Conservation (phyloP, 257 asterid genomes). For the Eustoma russellianum region DNA sequence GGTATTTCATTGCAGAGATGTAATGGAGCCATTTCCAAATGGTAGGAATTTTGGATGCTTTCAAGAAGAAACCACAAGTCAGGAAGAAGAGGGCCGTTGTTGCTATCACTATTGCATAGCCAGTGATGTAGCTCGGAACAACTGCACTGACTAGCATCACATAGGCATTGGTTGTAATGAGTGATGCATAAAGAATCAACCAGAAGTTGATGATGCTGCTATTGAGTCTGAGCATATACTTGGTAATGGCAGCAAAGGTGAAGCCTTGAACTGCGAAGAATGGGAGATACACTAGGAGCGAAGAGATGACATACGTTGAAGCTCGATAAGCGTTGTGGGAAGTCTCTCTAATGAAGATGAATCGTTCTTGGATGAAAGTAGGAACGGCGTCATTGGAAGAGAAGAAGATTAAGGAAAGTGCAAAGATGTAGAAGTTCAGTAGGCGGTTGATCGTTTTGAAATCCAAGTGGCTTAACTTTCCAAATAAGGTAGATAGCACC, state of each 20-base stretch:
- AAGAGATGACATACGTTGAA: slow-evolving; percentile 70
- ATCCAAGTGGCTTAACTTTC: slow-evolving; percentile 21
- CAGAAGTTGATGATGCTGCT: slow-evolving; percentile 47
- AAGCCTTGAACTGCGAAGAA: slow-evolving; percentile 73
- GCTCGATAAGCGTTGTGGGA: slow-evolving; percentile 82
- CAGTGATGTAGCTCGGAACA: slow-evolving; percentile 80
- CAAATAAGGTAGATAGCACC: slow-evolving; percentile 60
- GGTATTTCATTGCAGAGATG: slow-evolving; percentile 82
- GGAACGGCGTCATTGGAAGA: slow-evolving; percentile 90
- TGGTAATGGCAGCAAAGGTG: slow-evolving; percentile 63
- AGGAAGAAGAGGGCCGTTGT: slow-evolving; percentile 87
- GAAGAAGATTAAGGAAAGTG: slow-evolving; percentile 69
- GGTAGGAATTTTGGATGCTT: slow-evolving; percentile 51
- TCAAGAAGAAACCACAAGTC: slow-evolving; percentile 81
- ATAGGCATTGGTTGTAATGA: slow-evolving; percentile 77
- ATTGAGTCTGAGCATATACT: slow-evolving; percentile 39
- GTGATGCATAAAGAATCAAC: slow-evolving; percentile 67
- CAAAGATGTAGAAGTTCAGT: slow-evolving; percentile 72
- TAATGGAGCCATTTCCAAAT: slow-evolving; percentile 84
- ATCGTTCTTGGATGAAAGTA: slow-evolving; percentile 74
- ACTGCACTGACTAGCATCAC: slow-evolving; percentile 84
- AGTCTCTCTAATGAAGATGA: slow-evolving; percentile 82
- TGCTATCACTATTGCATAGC: slow-evolving; percentile 83
- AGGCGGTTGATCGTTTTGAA: slow-evolving; percentile 55
- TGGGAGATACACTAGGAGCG: slow-evolving; percentile 80